These are phyloP conservation scores for Drechslerella stenobrocha DNA, from an alignment of 2,329 filamentous ascomycete genomes.

Conservation along the genomic window DNA sequence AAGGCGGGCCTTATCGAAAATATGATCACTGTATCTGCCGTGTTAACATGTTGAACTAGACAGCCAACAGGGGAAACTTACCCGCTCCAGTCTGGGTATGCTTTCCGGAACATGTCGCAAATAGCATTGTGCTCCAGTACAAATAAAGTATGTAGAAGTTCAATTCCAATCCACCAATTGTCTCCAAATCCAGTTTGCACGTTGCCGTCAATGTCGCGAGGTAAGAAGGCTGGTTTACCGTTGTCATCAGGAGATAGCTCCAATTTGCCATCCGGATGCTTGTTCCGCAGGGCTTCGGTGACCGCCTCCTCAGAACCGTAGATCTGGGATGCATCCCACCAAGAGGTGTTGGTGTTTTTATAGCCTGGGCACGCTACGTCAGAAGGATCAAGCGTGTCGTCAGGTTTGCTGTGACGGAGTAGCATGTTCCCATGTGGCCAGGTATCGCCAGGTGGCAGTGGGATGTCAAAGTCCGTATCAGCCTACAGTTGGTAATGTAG, in stretches of 20 bases:
- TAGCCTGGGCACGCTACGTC: slow-evolving; percentile 57
- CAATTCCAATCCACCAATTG: slow-evolving; percentile 60
- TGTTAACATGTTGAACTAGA: background rate
- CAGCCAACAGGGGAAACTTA: slow-evolving; percentile 1
- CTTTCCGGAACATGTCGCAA: slow-evolving; percentile 55
- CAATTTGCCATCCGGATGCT: slow-evolving; percentile 56
- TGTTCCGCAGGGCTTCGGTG: slow-evolving; percentile 55
- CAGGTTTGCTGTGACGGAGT: slow-evolving; percentile 55
- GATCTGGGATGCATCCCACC: slow-evolving; percentile 60
- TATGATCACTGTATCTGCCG: slow-evolving; percentile 55
- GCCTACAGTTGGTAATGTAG: too few relatives aligned
- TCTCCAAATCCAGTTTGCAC: slow-evolving; percentile 57
- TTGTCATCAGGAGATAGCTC: slow-evolving; percentile 53
- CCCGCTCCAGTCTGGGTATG: slow-evolving; percentile 56
- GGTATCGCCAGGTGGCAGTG: slow-evolving; percentile 54
- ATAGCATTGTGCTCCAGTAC: slow-evolving; percentile 59
- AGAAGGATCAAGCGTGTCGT: slow-evolving; percentile 54
- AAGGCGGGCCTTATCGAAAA: slow-evolving; percentile 59
- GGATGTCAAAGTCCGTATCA: slow-evolving; percentile 54
- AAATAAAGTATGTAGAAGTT: slow-evolving; percentile 59
- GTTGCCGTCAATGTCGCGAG: slow-evolving; percentile 56
- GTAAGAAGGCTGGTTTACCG: slow-evolving; percentile 56
- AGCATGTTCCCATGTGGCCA: slow-evolving; percentile 56
- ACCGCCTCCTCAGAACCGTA: slow-evolving; percentile 57
- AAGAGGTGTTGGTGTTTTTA: slow-evolving; percentile 57